phyloP scores from a whole-genome alignment of 2,329 filamentous ascomycete genomes.

The Orbilia blumenaviensis region DNA sequence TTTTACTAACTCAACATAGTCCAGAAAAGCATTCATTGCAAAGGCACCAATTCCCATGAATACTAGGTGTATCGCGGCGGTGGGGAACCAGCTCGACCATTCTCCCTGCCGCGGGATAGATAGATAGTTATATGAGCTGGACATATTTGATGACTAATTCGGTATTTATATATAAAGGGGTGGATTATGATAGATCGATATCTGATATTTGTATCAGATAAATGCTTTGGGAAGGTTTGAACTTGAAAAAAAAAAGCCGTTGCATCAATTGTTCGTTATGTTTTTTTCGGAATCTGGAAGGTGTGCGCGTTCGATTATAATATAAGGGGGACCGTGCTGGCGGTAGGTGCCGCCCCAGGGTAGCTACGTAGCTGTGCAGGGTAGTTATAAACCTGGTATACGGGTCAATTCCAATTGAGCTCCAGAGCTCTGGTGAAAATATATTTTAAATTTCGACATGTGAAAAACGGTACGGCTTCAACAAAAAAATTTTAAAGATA shows the following conservation, averaged over 20 bases:
- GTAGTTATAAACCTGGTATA: not conserved
- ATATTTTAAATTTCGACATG: not conserved
- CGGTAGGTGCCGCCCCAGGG: not conserved
- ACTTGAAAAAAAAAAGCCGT: too few relatives aligned
- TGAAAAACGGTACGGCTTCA: not conserved
- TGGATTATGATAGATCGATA: not conserved
- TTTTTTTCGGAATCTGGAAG: too few relatives aligned
- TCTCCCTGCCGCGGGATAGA: not conserved
- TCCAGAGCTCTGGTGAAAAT: not conserved
- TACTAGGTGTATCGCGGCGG: too few relatives aligned
- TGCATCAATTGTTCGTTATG: too few relatives aligned
- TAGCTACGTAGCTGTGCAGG: not conserved
- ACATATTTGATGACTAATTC: too few relatives aligned
- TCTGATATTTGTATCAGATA: not conserved
- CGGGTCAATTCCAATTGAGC: not conserved
- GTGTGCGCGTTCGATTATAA: too few relatives aligned
- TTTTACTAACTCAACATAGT: slow-evolving; percentile 4
- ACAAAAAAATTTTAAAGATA: not conserved
- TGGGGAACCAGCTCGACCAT: not conserved
- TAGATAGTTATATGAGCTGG: not conserved
- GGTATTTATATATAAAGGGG: too few relatives aligned
- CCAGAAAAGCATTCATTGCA: not conserved
- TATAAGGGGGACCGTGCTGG: not conserved
- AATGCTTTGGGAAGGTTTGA: not conserved
- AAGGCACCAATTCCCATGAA: not conserved